phyloP scores from a whole-genome alignment of 2,329 filamentous ascomycete species.

The Pestalotiopsis fici region DNA sequence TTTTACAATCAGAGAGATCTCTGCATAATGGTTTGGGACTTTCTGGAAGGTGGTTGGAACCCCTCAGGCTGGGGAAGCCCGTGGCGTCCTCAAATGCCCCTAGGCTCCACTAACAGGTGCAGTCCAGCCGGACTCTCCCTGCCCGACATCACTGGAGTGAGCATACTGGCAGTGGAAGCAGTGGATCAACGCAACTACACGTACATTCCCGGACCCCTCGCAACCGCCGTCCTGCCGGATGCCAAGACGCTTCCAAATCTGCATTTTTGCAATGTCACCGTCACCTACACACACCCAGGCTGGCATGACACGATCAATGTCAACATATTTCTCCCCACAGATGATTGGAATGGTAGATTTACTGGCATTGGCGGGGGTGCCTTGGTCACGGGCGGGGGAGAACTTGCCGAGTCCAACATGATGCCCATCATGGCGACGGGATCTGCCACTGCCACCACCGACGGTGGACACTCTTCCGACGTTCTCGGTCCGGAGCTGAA shows the following conservation, averaged over 20 bases:
- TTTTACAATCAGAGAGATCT: neutral
- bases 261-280: conserved; percentile 41
- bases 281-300: conserved; percentile 42
- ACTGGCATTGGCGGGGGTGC: conserved; percentile 38
- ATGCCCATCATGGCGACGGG: conserved; percentile 20
- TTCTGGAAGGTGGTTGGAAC: conserved; percentile 1
- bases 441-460: conserved; percentile 25
- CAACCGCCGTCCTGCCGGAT: neutral
- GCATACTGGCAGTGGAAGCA: conserved; percentile 5
- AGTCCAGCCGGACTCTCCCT: conserved; percentile 2
- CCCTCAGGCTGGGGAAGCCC: conserved; percentile 4
- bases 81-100: neutral
- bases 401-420: conserved; percentile 13
- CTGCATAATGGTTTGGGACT: neutral
- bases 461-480: conserved; percentile 18
- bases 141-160: conserved; percentile 6
- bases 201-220: conserved; percentile 4
- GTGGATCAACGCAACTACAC: conserved; percentile 1
- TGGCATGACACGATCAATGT: conserved; percentile 36
- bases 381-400: conserved; percentile 24
- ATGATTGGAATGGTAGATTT: conserved; percentile 37
- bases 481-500: neutral
- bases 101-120: conserved; percentile 1
- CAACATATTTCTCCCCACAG: conserved; percentile 33
- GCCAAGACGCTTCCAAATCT: neutral